These are phyloP conservation scores for Morella rubra DNA, from an alignment of 306 rosid genomes.

Conservation along the genomic window DNA sequence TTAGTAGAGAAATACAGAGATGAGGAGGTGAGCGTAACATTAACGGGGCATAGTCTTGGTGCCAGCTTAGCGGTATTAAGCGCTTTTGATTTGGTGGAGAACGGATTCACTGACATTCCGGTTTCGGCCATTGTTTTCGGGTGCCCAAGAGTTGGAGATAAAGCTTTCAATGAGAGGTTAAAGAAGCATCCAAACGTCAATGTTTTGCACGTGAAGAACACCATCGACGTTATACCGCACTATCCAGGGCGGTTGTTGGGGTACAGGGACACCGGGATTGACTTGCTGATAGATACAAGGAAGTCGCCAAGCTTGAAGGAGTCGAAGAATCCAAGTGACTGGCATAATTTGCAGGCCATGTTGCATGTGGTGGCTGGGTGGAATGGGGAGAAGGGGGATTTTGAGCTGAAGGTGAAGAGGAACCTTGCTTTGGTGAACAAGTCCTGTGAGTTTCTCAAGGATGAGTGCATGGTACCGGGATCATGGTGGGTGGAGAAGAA, in stretches of 20 bases:
- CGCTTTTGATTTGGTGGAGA: slow-evolving; percentile 63
- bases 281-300: slow-evolving; percentile 49
- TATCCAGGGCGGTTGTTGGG: slow-evolving; percentile 47
- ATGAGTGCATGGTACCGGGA: slow-evolving; percentile 42
- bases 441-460: slow-evolving; percentile 46
- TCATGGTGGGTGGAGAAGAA: slow-evolving; percentile 76
- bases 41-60: slow-evolving; percentile 64
- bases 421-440: slow-evolving; percentile 67
- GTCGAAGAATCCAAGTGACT: slow-evolving; percentile 48
- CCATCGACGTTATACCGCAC: slow-evolving; percentile 42
- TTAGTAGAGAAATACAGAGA: slow-evolving; percentile 34
- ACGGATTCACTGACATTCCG: slow-evolving; percentile 44
- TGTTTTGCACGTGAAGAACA: slow-evolving; percentile 51
- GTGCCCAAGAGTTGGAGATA: slow-evolving; percentile 51
- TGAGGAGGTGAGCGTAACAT: slow-evolving; percentile 48
- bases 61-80: slow-evolving; percentile 49
- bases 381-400: slow-evolving; percentile 47
- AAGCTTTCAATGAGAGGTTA: slow-evolving; percentile 36
- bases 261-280: slow-evolving; percentile 41
- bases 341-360: slow-evolving; percentile 76
- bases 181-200: slow-evolving; percentile 30
- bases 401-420: slow-evolving; percentile 64
- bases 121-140: slow-evolving; percentile 22
- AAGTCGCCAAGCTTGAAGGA: slow-evolving; percentile 56
- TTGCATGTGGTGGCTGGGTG: slow-evolving; percentile 77